Percentiles rank a stretch among this genome's conserved stretches.
phyloP scores from a whole-genome alignment of 345 rosid species.

The Rubroshorea leprosula region DNA sequence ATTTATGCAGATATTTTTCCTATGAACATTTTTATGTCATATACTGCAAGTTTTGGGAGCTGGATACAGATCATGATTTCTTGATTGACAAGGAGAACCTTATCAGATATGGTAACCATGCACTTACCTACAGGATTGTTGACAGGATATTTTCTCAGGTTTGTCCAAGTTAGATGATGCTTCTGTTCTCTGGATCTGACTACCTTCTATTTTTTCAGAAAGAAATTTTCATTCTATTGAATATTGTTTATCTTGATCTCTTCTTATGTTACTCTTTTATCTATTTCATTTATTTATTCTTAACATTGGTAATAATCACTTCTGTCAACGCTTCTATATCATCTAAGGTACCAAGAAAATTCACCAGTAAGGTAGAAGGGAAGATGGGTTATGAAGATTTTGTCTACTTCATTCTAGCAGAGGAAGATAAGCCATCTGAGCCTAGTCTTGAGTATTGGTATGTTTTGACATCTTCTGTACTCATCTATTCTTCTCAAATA shows the following conservation, averaged over 20 bases:
- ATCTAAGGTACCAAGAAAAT: constrained; percentile 69
- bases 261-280: background rate
- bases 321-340: constrained; percentile 6
- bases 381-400: constrained; percentile 98
- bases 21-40: constrained; percentile 95
- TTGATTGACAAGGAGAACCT: constrained; percentile 98
- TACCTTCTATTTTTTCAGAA: background rate
- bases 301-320: constrained; percentile 6
- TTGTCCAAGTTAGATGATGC: constrained; percentile 19
- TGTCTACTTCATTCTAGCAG: constrained; percentile 86
- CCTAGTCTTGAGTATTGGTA: constrained; percentile 98
- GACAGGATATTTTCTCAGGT: constrained; percentile 96
- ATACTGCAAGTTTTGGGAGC: constrained; percentile 99
- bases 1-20: constrained; percentile 67
- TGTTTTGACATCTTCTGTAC: constrained; percentile 1
- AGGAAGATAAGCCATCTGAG: constrained; percentile 93
- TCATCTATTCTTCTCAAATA: too few species aligned
- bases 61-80: constrained; percentile 97
- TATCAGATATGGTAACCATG: constrained; percentile 93
- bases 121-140: constrained; percentile 92
- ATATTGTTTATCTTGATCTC: constrained; percentile 1
- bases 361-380: constrained; percentile 77
- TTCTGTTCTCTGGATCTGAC: constrained; percentile 8
- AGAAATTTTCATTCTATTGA: constrained; percentile 5
- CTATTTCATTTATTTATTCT: constrained; percentile 5